phyloP scores from a whole-genome alignment of 1,139 yeast species.

The Pichia sp. region DNA sequence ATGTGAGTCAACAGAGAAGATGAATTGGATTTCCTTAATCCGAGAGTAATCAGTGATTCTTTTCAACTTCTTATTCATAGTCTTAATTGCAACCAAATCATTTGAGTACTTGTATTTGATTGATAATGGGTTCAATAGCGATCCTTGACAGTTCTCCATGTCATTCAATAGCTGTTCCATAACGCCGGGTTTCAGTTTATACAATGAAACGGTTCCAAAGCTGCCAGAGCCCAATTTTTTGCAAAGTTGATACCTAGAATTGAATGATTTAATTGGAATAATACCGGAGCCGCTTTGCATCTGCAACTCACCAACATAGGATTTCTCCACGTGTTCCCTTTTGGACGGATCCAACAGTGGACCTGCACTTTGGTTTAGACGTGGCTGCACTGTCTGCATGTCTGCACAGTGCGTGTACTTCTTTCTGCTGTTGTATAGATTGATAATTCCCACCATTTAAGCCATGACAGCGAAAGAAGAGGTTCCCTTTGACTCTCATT shows the following conservation, averaged over 20 bases:
- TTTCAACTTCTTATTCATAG: slow-evolving; percentile 53
- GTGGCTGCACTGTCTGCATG: too few relatives aligned
- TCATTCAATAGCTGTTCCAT: slow-evolving; percentile 7
- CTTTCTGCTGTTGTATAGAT: too few relatives aligned
- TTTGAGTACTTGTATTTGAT: slow-evolving; percentile 16
- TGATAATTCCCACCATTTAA: too few relatives aligned
- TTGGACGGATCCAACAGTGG: too few relatives aligned
- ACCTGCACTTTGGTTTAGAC: too few relatives aligned
- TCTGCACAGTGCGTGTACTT: too few relatives aligned
- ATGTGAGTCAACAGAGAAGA: slow-evolving; percentile 64
- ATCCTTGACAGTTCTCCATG: slow-evolving; percentile 29
- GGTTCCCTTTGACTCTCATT: too few relatives aligned
- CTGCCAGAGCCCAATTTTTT: slow-evolving; percentile 67
- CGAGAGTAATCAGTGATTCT: slow-evolving; percentile 49
- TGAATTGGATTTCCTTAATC: slow-evolving; percentile 72
- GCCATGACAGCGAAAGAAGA: too few relatives aligned
- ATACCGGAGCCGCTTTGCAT: too few relatives aligned
- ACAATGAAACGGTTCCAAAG: slow-evolving; percentile 67
- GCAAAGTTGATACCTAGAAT: slow-evolving; percentile 40
- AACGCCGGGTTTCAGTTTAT: slow-evolving; percentile 33
- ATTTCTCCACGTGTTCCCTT: too few relatives aligned
- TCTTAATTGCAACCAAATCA: slow-evolving; percentile 75
- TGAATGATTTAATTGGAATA: slow-evolving; percentile 21
- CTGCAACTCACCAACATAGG: too few relatives aligned
- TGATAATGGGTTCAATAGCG: slow-evolving; percentile 44